phyloP scores from a whole-genome alignment of 495 filamentous ascomycete species.

The Neurospora cerealis region DNA sequence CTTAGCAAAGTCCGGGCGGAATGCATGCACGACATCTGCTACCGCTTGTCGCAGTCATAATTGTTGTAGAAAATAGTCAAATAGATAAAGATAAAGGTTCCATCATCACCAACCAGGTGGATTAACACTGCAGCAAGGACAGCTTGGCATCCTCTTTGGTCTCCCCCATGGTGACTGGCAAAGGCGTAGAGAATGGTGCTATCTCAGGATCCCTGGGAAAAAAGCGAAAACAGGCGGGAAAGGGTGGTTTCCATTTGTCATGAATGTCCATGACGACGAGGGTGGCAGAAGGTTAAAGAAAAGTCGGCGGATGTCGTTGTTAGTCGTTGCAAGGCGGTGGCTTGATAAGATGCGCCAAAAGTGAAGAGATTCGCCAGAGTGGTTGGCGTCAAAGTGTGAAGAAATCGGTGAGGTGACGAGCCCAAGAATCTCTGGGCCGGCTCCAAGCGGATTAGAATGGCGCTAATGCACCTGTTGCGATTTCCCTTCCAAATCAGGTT shows the following conservation, averaged over 20 bases:
- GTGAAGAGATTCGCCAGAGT: background rate
- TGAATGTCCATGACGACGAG: background rate
- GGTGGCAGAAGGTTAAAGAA: background rate
- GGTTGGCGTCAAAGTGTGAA: background rate
- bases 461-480: background rate
- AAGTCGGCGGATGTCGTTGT: background rate
- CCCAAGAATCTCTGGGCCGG: background rate
- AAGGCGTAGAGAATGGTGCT: background rate
- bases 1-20: background rate
- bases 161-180: background rate
- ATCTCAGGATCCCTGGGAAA: background rate
- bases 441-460: background rate
- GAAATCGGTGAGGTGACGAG: background rate
- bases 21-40: background rate
- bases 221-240: background rate
- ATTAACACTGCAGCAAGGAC: constrained; percentile 1
- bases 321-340: background rate
- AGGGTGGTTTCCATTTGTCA: background rate
- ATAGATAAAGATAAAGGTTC: background rate
- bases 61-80: background rate
- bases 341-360: background rate
- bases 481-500: background rate
- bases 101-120: background rate
- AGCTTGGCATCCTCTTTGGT: constrained; percentile 4
- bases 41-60: background rate